Conservation (phyloP, 176 grass and related monocot genomes). For the Pontederia paniculata region DNA sequence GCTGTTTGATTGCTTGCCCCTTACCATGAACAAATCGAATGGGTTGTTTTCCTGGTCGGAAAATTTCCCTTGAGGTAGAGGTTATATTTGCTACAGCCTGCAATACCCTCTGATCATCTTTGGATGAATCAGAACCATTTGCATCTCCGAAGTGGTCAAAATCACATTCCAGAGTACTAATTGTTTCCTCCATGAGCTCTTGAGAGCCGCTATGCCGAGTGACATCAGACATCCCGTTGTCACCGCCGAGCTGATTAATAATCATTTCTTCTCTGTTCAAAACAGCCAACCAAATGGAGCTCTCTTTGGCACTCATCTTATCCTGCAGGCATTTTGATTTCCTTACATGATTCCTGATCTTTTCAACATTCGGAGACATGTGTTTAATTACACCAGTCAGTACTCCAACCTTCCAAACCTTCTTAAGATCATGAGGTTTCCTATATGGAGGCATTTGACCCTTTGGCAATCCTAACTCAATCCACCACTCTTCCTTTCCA, state of each 20-base stretch:
- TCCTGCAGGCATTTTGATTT: constrained; percentile 97
- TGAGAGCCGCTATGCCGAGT: constrained; percentile 33
- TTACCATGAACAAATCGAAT: constrained; percentile 21
- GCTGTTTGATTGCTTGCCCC: constrained; percentile 21
- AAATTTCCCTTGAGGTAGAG: constrained; percentile 7
- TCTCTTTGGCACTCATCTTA: constrained; percentile 98
- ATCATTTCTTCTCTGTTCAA: constrained; percentile 71
- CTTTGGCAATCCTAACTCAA: constrained; percentile 45
- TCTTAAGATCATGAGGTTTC: constrained; percentile 97
- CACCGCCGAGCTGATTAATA: constrained; percentile 28
- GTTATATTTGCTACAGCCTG: constrained; percentile 7
- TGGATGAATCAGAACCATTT: constrained; percentile 46
- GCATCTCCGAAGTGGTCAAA: constrained; percentile 61
- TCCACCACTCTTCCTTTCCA: constrained; percentile 87
- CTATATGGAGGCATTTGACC: constrained; percentile 68
- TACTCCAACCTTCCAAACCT: constrained; percentile 96
- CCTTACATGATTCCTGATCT: constrained; percentile 73
- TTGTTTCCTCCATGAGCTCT: constrained; percentile 31
- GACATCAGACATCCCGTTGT: constrained; percentile 50
- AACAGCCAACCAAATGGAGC: constrained; percentile 76
- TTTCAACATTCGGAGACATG: constrained; percentile 89
- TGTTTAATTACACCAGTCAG: constrained; percentile 87
- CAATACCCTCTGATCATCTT: constrained; percentile 48
- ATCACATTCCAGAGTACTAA: constrained; percentile 76
- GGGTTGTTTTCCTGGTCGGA: constrained; percentile 1